These are phyloP conservation scores for Haberlea rhodopensis DNA, from an alignment of 257 asterid species.

Conservation along the genomic window DNA sequence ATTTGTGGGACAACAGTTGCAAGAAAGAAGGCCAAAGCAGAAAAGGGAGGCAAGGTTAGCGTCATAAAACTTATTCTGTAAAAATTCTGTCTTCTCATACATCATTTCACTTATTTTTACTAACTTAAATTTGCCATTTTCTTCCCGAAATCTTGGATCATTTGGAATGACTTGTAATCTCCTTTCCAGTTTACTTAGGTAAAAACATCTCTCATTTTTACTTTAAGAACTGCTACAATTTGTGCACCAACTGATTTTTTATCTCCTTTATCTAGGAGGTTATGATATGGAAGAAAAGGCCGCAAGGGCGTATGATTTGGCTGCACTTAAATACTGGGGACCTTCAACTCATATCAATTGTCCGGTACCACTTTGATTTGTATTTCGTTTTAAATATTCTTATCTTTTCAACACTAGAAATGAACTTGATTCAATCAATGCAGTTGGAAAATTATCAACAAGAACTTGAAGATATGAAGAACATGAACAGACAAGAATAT, in stretches of 20 bases:
- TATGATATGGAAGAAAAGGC: slow-evolving; percentile 99
- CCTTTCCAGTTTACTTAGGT: slow-evolving; percentile 83
- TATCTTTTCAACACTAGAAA: too few relatives aligned
- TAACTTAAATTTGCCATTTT: slow-evolving; percentile 14
- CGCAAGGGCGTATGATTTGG: slow-evolving; percentile 94
- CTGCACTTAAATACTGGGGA: slow-evolving; percentile 98
- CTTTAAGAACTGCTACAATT: neutral
- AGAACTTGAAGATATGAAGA: slow-evolving; percentile 84
- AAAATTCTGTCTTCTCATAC: neutral
- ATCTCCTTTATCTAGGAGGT: slow-evolving; percentile 57
- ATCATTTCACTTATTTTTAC: neutral
- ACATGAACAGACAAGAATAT: slow-evolving; percentile 90
- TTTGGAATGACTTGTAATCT: slow-evolving; percentile 27
- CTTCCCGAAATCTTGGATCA: slow-evolving; percentile 26
- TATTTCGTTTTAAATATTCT: neutral
- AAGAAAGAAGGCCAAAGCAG: slow-evolving; percentile 99
- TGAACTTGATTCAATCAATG: too few relatives aligned
- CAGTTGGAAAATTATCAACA: slow-evolving; percentile 85
- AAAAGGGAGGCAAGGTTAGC: slow-evolving; percentile 92
- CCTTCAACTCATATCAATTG: slow-evolving; percentile 90
- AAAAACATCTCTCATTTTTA: slow-evolving; percentile 16
- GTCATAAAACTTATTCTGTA: slow-evolving; percentile 4
- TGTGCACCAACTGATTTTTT: slow-evolving; percentile 1
- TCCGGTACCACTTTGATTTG: slow-evolving; percentile 42
- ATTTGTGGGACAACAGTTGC: slow-evolving; percentile 97